Evolutionary conservation across 768 basidiomycete species (phyloP).

Genomic region (Russula sp.): DNA sequence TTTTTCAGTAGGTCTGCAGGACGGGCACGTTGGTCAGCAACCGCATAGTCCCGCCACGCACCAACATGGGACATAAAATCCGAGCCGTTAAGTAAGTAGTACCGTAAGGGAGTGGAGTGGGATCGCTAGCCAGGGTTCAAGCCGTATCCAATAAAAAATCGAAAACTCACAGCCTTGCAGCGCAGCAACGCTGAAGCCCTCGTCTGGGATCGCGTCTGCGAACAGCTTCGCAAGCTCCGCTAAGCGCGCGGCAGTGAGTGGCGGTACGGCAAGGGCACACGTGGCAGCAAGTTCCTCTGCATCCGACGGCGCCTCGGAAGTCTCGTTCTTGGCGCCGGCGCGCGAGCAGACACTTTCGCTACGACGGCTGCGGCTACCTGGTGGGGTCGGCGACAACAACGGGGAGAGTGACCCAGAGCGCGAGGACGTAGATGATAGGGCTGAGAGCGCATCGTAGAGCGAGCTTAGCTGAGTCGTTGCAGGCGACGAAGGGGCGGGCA

Average conservation of each 20-base stretch:
- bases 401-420: slow-evolving; percentile 30
- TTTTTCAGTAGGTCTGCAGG: slow-evolving; percentile 67
- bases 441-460: slow-evolving; percentile 39
- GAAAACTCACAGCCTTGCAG: slow-evolving; percentile 77
- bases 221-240: slow-evolving; percentile 68
- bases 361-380: slow-evolving; percentile 19
- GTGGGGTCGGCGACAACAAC: slow-evolving; percentile 17
- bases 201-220: slow-evolving; percentile 75
- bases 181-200: slow-evolving; percentile 83
- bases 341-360: slow-evolving; percentile 19
- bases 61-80: slow-evolving; percentile 15
- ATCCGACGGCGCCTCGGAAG: slow-evolving; percentile 54
- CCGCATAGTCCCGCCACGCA: slow-evolving; percentile 22
- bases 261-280: slow-evolving; percentile 55
- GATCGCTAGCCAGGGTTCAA: slow-evolving; percentile 22
- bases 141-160: slow-evolving; percentile 14
- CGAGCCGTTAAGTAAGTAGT: slow-evolving; percentile 8
- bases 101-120: slow-evolving; percentile 11
- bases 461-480: slow-evolving; percentile 40
- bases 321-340: slow-evolving; percentile 28
- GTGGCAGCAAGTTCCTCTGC: slow-evolving; percentile 51
- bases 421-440: slow-evolving; percentile 32
- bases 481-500: slow-evolving; percentile 34
- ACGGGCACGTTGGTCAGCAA: slow-evolving; percentile 17
- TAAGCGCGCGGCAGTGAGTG: slow-evolving; percentile 57